Percentiles rank a stretch among this genome's conserved stretches.
phyloP scores from a whole-genome alignment of 2,329 filamentous ascomycete genomes.

The Escovopsis sp. region DNA sequence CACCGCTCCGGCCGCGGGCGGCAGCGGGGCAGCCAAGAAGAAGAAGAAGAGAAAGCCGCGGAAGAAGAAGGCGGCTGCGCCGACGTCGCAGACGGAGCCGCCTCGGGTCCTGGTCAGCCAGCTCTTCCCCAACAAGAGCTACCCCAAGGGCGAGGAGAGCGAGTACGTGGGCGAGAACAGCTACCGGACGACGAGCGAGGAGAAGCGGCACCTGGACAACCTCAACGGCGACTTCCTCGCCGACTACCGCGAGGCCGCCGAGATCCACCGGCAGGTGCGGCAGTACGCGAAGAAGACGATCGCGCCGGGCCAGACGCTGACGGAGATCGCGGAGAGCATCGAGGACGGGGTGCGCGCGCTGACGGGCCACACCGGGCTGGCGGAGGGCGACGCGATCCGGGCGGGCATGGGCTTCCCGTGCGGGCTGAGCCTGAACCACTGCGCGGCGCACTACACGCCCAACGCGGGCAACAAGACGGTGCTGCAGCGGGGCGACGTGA shows the following conservation, averaged over 20 bases:
- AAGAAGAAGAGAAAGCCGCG: conserved; percentile 57
- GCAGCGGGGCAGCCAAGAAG: conserved; percentile 5
- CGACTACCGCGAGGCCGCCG: conserved; percentile 74
- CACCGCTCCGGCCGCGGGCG: conserved; percentile 20
- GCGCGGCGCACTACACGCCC: conserved; percentile 74
- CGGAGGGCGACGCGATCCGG: conserved; percentile 63
- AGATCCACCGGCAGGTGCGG: conserved; percentile 77
- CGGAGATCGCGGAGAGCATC: conserved; percentile 75
- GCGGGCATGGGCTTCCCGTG: conserved; percentile 81
- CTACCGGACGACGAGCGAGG: conserved; percentile 66
- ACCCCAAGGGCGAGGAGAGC: conserved; percentile 63
- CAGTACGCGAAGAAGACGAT: conserved; percentile 71
- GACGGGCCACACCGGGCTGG: conserved; percentile 60
- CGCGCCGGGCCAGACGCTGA: conserved; percentile 66
- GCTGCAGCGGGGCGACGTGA: conserved; percentile 57
- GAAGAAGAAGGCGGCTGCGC: conserved; percentile 67
- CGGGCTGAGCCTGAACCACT: conserved; percentile 71
- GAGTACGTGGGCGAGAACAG: conserved; percentile 66
- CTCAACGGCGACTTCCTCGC: conserved; percentile 66
- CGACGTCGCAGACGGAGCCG: conserved; percentile 58
- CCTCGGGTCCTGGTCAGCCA: conserved; percentile 57
- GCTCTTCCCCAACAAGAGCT: conserved; percentile 58
- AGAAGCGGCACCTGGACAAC: conserved; percentile 70
- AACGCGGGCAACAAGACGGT: conserved; percentile 75
- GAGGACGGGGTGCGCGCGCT: conserved; percentile 67